Evolutionary conservation across 2,329 filamentous ascomycete genomes (phyloP).

Genomic region (Drechslera avenae): DNA sequence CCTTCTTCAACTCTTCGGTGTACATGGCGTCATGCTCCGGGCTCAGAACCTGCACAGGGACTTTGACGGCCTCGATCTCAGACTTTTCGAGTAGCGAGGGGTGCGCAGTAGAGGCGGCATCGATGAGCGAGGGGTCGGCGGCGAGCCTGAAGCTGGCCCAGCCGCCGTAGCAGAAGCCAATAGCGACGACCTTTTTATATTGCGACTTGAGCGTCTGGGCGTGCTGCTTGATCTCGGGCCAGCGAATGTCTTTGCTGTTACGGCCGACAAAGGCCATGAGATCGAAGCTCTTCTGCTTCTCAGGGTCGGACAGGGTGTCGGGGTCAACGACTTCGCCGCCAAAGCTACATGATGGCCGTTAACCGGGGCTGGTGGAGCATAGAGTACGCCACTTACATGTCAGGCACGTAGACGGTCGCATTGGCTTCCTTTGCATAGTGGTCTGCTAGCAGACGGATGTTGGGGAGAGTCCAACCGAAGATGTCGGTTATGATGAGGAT

Average conservation of each 20-base stretch:
- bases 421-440: constrained; percentile 53
- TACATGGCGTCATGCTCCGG: constrained; percentile 37
- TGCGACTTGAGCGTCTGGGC: constrained; percentile 45
- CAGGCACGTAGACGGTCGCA: constrained; percentile 55
- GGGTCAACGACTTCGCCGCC: constrained; percentile 38
- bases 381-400: constrained; percentile 41
- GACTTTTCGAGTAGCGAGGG: constrained; percentile 37
- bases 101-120: constrained; percentile 38
- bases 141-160: constrained; percentile 44
- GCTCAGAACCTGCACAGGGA: constrained; percentile 39
- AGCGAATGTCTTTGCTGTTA: constrained; percentile 48
- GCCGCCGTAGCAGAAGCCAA: constrained; percentile 58
- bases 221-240: constrained; percentile 45
- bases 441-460: constrained; percentile 55
- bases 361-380: not conserved
- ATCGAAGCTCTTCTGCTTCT: constrained; percentile 46
- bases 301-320: constrained; percentile 33
- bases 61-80: constrained; percentile 39
- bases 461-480: constrained; percentile 56
- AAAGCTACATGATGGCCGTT: constrained; percentile 27
- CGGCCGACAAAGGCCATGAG: constrained; percentile 47
- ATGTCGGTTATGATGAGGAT: constrained; percentile 54
- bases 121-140: constrained; percentile 38
- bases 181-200: constrained; percentile 50
- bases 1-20: constrained; percentile 40